Evolutionary conservation across 2,329 filamentous ascomycete genomes (phyloP), one percentile per base, ranked within the genome.

Genomic region (Colletotrichum tanaceti): DNA sequence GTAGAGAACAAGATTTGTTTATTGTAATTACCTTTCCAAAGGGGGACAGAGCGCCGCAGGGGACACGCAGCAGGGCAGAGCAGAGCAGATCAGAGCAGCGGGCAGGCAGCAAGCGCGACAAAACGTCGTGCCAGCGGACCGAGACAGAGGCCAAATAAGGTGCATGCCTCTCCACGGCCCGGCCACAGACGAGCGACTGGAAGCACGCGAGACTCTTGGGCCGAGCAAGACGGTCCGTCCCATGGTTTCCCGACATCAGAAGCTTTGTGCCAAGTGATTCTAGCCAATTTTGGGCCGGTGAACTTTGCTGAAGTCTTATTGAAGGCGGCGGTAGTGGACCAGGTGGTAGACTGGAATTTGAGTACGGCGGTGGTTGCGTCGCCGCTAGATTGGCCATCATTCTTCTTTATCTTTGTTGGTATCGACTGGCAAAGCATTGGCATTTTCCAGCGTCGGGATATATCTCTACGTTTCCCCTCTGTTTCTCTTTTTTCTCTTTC

Each of bases 141-240:
- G 50, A 66, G 54, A 60, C 65, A 16, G 49, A 59, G 49, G n/a
- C 65, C 55, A 68, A 68, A 65, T 62, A 60, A 20, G n/a, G 52
- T 41, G 65, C 62, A 65, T 20, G 28, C 49, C 49, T 41, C 47
- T 32, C 14, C 18, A 28, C 54, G 65, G 55, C 49, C 61, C 62
- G 54, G 62, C 55, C 41, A 35, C 35, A 35, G 61, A 32, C 62
- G 49, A 57, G 35, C 28, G 3, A 18, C 52, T 14, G 28, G 52
- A 46, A 39, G 38, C 44, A 32, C 44, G 57, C 43, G 44, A 28
- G 57, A 22, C 32, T 59, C 60, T 46, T 38, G n/a, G 38, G 16
- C 16, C n/a, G 35, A 44, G 32, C 32, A 16, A 16, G 43, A 49
- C 20, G n/a, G 16, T 43, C 43, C 43, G 32, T 58, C 43, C 13